Evolutionary conservation across 768 basidiomycete species (phyloP).

Genomic region (Baorangia bicolor): DNA sequence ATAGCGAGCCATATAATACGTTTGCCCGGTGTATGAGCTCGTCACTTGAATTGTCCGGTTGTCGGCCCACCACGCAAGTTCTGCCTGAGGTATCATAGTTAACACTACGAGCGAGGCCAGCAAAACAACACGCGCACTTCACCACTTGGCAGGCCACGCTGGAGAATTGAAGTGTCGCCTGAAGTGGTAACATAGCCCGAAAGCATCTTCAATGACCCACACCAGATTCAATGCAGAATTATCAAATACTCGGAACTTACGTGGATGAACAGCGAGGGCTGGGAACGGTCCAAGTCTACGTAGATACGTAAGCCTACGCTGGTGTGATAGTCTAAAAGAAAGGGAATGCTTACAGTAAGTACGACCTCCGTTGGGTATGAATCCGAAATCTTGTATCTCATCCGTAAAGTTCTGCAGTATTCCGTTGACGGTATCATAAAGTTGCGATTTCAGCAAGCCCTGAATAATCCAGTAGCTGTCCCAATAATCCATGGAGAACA

Average conservation of each 20-base stretch:
- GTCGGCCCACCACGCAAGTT: constrained; percentile 78
- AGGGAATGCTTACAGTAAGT: too few relatives aligned
- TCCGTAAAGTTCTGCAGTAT: constrained; percentile 91
- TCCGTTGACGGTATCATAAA: constrained; percentile 68
- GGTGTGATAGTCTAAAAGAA: constrained; percentile 58
- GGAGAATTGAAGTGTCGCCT: too few relatives aligned
- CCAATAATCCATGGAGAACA: too few relatives aligned
- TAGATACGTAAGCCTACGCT: neutral
- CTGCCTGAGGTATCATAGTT: too few relatives aligned
- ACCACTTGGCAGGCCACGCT: too few relatives aligned
- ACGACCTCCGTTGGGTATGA: too few relatives aligned
- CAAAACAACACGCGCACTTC: constrained; percentile 46
- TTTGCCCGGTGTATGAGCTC: constrained; percentile 68
- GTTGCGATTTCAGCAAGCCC: constrained; percentile 76
- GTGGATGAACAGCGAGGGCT: constrained; percentile 85
- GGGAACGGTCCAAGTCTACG: constrained; percentile 85
- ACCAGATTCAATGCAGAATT: neutral
- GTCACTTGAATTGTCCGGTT: constrained; percentile 69
- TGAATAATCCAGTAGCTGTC: too few relatives aligned
- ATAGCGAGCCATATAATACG: constrained; percentile 67
- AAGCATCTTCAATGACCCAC: constrained; percentile 70
- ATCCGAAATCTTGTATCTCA: too few relatives aligned
- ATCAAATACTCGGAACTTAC: constrained; percentile 35
- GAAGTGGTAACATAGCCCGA: too few relatives aligned
- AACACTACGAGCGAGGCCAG: neutral